Percentiles rank a stretch among this genome's conserved stretches.
These are phyloP conservation scores for Apiospora marii DNA, from an alignment of 2,329 filamentous ascomycete genomes.

Conservation along the genomic window DNA sequence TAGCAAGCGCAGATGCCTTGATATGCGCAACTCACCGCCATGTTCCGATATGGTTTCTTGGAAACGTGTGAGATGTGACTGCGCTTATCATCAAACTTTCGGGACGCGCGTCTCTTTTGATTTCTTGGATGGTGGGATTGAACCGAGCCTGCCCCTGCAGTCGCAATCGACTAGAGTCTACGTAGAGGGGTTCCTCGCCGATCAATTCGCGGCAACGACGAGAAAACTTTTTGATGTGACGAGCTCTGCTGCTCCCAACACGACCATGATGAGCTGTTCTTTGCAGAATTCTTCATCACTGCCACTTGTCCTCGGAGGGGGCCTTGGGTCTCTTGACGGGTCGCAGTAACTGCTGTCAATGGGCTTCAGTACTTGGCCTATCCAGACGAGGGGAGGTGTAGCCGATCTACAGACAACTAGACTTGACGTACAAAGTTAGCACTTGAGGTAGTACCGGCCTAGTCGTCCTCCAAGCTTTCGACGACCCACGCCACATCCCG, in stretches of 20 bases:
- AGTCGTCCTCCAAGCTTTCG: not conserved
- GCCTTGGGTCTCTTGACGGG: not conserved
- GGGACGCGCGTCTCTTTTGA: conserved; percentile 19
- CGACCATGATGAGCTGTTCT: not conserved
- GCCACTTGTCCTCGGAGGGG: not conserved
- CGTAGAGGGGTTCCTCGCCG: not conserved
- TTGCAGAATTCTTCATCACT: too few species aligned
- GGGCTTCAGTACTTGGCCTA: too few species aligned
- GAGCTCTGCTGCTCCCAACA: not conserved
- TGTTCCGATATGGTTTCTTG: not conserved
- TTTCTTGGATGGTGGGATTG: conserved; percentile 11
- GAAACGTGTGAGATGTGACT: not conserved
- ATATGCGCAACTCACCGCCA: not conserved
- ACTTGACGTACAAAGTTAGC: not conserved
- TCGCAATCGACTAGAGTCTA: conserved; percentile 1
- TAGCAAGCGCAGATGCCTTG: too few species aligned
- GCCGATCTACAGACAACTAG: not conserved
- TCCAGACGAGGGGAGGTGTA: too few species aligned
- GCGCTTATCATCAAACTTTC: conserved; percentile 23
- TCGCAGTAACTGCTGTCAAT: too few species aligned
- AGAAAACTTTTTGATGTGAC: not conserved
- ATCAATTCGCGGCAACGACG: not conserved
- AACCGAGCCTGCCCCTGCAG: not conserved
- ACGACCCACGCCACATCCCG: not conserved
- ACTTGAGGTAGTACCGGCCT: not conserved